Percentiles rank a stretch among this genome's conserved stretches.
Conservation (phyloP, 2,329 filamentous ascomycete genomes). For the Clonostachys chloroleuca region DNA sequence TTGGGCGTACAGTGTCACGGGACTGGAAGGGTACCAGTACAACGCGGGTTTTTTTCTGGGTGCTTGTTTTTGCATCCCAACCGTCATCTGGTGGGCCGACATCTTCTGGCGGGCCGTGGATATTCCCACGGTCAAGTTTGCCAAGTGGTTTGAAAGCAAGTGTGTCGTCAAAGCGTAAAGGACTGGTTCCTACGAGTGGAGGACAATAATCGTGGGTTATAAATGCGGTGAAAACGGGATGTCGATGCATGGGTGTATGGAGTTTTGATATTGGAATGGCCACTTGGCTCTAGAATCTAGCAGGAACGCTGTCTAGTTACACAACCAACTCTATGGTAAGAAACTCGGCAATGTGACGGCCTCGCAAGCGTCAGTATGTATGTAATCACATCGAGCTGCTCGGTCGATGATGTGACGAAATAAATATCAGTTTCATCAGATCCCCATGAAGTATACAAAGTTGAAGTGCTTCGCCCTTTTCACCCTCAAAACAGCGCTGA, state of each 20-base stretch:
- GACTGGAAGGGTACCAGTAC: conserved; percentile 38
- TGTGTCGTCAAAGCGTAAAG: conserved; percentile 21
- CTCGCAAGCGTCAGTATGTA: no score
- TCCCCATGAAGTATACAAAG: not conserved
- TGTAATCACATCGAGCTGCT: no score
- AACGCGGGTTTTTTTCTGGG: conserved; percentile 41
- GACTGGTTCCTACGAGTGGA: not conserved
- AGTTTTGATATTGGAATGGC: no score
- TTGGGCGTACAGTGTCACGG: conserved; percentile 41
- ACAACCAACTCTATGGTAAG: no score
- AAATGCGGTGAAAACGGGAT: no score
- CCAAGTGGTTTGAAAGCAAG: conserved; percentile 48
- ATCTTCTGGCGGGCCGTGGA: conserved; percentile 53
- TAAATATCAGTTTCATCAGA: not conserved
- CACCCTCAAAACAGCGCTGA: not conserved
- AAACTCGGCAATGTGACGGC: no score
- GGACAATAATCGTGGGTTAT: no score
- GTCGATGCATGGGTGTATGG: no score
- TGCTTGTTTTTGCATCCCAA: conserved; percentile 40
- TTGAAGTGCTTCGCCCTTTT: not conserved
- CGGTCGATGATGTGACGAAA: no score
- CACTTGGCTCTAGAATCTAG: no score
- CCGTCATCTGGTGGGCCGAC: conserved; percentile 50
- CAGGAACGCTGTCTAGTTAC: no score
- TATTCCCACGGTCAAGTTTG: conserved; percentile 49